phyloP scores from a whole-genome alignment of 495 filamentous ascomycete genomes.

The Aspergillus haitiensis region DNA sequence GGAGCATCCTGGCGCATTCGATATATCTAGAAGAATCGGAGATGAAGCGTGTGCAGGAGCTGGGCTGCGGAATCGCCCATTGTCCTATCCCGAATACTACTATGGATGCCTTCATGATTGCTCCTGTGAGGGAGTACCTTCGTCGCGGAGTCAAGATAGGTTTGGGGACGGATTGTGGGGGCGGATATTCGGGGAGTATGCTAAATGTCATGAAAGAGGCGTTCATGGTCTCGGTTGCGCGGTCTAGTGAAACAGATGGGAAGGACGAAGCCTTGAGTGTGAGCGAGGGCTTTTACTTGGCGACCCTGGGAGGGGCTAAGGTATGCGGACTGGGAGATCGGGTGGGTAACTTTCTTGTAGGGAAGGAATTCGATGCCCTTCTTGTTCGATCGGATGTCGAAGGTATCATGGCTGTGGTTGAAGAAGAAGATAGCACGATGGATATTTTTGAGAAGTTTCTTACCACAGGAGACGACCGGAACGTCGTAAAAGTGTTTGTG shows the following conservation, averaged over 20 bases:
- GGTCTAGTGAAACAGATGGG: conserved; percentile 49
- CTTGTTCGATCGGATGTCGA: conserved; percentile 46
- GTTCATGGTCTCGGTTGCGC: conserved; percentile 60
- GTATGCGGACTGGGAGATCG: conserved; percentile 56
- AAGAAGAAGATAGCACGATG: conserved; percentile 49
- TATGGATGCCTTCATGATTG: conserved; percentile 58
- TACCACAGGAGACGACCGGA: conserved; percentile 66
- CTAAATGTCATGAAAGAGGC: conserved; percentile 59
- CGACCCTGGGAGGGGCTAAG: conserved; percentile 62
- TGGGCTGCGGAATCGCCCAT: conserved; percentile 59
- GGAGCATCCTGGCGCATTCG: conserved; percentile 65
- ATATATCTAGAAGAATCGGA: conserved; percentile 59
- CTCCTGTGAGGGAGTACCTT: conserved; percentile 57
- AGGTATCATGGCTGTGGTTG: conserved; percentile 53
- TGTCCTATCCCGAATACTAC: conserved; percentile 66
- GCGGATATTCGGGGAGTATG: conserved; percentile 62
- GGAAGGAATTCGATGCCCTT: conserved; percentile 66
- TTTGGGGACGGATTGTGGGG: conserved; percentile 65
- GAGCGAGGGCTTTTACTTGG: conserved; percentile 58
- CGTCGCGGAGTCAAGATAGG: conserved; percentile 62
- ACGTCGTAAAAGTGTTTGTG: conserved; percentile 59
- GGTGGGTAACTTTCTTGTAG: conserved; percentile 59
- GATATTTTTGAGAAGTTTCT: conserved; percentile 63
- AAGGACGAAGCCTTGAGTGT: conserved; percentile 50
- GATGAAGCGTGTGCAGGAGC: conserved; percentile 43